Conservation (phyloP, 345 rosid species). For the Noccaea bulbosa region DNA sequence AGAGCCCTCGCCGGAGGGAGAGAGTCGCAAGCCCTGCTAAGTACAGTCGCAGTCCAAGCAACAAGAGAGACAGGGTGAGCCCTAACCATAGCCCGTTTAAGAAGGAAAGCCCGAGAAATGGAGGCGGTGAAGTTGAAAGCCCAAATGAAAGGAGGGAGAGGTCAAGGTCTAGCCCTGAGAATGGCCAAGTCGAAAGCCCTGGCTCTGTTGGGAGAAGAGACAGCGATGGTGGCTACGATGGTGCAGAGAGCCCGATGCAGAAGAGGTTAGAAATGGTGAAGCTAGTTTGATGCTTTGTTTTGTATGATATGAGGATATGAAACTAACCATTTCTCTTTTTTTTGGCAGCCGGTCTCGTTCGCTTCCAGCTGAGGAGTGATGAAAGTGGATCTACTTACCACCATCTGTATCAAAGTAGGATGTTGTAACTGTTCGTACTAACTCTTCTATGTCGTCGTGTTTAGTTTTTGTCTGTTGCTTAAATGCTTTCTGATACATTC, state of each 20-base stretch:
- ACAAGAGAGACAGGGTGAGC: slow-evolving; percentile 50
- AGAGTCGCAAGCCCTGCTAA: slow-evolving; percentile 50
- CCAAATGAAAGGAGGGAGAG: slow-evolving; percentile 51
- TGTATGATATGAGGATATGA: neutral
- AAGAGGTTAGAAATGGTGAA: slow-evolving; percentile 39
- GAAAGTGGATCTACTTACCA: slow-evolving; percentile 2
- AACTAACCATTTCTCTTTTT: neutral
- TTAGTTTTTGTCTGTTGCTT: neutral
- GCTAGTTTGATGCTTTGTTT: neutral
- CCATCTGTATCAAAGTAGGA: slow-evolving; percentile 18
- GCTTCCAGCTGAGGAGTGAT: slow-evolving; percentile 42
- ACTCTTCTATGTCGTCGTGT: slow-evolving; percentile 4
- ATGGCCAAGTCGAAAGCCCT: slow-evolving; percentile 72
- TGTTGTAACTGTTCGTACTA: slow-evolving; percentile 32
- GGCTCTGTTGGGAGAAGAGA: slow-evolving; percentile 39
- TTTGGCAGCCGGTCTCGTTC: slow-evolving; percentile 37
- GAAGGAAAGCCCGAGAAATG: slow-evolving; percentile 47
- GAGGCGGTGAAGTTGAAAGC: slow-evolving; percentile 49
- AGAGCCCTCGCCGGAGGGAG: slow-evolving; percentile 65
- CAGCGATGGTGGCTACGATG: slow-evolving; percentile 43
- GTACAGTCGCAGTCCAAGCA: slow-evolving; percentile 57
- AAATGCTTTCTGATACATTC: neutral
- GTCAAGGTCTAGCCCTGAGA: slow-evolving; percentile 50
- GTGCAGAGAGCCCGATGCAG: slow-evolving; percentile 42
- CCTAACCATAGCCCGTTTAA: slow-evolving; percentile 55